Evolutionary conservation across 1,139 yeast species (phyloP).

Genomic region (Pichia sp.): DNA sequence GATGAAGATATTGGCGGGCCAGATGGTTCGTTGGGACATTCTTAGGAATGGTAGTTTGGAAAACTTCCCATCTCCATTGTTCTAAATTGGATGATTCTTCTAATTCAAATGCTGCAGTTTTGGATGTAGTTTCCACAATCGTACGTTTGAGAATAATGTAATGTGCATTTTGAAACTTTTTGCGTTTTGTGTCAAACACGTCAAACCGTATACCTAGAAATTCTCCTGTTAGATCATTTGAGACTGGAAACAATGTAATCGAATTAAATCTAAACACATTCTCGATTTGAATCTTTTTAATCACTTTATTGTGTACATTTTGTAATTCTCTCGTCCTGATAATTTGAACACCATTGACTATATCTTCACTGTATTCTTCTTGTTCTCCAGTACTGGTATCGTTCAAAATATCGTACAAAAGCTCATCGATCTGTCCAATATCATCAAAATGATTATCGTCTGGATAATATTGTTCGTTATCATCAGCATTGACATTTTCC

Average conservation of each 20-base stretch:
- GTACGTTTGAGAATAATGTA: conserved; percentile 35
- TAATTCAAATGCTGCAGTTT: too few species aligned
- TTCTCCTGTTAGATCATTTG: conserved; percentile 17
- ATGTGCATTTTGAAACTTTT: conserved; percentile 35
- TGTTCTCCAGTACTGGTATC: too few species aligned
- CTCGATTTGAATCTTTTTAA: conserved; percentile 31
- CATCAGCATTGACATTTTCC: conserved; percentile 9
- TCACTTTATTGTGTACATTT: not conserved
- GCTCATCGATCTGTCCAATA: conserved; percentile 7
- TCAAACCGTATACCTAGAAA: conserved; percentile 42
- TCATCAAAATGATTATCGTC: too few species aligned
- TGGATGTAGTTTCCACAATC: conserved; percentile 18
- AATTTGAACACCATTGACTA: not conserved
- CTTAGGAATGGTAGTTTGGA: conserved; percentile 41
- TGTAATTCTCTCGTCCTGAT: conserved; percentile 1
- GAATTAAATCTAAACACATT: conserved; percentile 40
- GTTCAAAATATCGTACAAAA: conserved; percentile 6
- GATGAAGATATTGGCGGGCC: conserved; percentile 14
- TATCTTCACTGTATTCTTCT: too few species aligned
- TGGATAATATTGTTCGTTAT: not conserved
- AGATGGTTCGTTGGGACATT: conserved; percentile 29
- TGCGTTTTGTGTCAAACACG: conserved; percentile 30
- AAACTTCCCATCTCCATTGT: conserved; percentile 31
- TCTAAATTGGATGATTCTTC: too few species aligned
- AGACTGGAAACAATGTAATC: conserved; percentile 40